phyloP scores from a whole-genome alignment of 1,284 basidiomycete genomes.

The Pseudozyma tsukubaensis region DNA sequence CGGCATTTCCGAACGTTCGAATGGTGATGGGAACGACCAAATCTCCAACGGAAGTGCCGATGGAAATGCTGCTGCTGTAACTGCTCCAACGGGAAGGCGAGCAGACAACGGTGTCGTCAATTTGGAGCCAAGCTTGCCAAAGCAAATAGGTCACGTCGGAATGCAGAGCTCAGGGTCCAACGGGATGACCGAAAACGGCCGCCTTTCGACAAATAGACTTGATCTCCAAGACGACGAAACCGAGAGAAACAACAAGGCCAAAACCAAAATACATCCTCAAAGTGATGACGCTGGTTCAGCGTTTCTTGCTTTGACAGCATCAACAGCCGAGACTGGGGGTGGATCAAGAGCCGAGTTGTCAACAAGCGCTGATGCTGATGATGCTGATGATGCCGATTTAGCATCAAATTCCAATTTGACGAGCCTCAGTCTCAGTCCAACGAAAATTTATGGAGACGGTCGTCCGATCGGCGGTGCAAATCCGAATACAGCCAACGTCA shows the following conservation, averaged over 20 bases:
- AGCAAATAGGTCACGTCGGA: not conserved
- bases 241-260: too few relatives aligned
- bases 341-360: not conserved
- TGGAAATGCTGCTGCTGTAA: not conserved
- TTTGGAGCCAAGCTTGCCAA: not conserved
- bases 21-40: slow-evolving; percentile 3
- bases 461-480: slow-evolving; percentile 39
- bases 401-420: slow-evolving; percentile 7
- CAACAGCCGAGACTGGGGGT: not conserved
- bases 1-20: slow-evolving; percentile 14
- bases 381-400: not conserved
- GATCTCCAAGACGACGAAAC: too few relatives aligned
- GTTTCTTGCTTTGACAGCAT: too few relatives aligned
- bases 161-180: not conserved
- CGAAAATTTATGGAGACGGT: not conserved
- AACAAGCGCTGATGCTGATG: slow-evolving; percentile 4
- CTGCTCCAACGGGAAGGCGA: too few relatives aligned
- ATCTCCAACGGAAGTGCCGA: slow-evolving; percentile 3
- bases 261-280: too few relatives aligned
- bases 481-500: not conserved
- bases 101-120: not conserved
- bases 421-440: not conserved
- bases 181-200: too few relatives aligned
- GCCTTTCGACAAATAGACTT: not conserved
- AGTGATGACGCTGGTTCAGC: too few relatives aligned